Evolutionary conservation across 2,329 filamentous ascomycete species (phyloP), one percentile per base, ranked within the genome.

Genomic region (Aspergillus quadricinctus): DNA sequence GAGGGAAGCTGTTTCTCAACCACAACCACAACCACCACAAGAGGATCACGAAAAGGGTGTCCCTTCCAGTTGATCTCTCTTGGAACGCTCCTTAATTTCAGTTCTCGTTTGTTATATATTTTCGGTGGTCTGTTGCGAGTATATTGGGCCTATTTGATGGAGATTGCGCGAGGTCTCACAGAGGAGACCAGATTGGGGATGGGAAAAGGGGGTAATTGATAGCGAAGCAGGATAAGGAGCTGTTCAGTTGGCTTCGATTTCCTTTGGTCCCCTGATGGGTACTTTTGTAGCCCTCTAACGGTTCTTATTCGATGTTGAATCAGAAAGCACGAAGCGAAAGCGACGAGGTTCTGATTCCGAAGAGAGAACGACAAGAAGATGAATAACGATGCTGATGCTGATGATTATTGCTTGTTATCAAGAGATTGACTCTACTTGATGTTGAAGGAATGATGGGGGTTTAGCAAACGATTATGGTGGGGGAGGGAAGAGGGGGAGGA

Each of bases 361-460:
- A 58, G 56, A 71, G 67, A 69, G 66, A 68, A 63, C 65, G 64
- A 65, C 62, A 66, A 62, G 56, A 53, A 57, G 52, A 52, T 41
- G 48, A 62, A 68, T 63, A 67, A 64, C 61, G 65, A 70, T 65
- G 31, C 31, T 17, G 31, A 35, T 11, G 11, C 31, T 14, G 31
- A 19, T 46, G 43, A 46, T 45, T 19, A 45, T 14, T 9, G 41
- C 4, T 45, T 23, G 19, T 21, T 31, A 35, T 46, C 40, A 43
- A 53, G 48, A 50, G 56, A 52, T 53, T 40, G 19, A 21, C n/a
- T 43, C 40, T 50, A 40, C 52, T 57, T 54, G 55, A 55, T 53
- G 70, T 73, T 64, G 71, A 78, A 76, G 75, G 77, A 80, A 77
- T 69, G 68, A 71, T 75, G 72, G 59, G 57, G 67, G 70, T n/a